Evolutionary conservation across 768 basidiomycete species (phyloP), one percentile per base, ranked within the genome.

Genomic region (Lactarius tabidus): DNA sequence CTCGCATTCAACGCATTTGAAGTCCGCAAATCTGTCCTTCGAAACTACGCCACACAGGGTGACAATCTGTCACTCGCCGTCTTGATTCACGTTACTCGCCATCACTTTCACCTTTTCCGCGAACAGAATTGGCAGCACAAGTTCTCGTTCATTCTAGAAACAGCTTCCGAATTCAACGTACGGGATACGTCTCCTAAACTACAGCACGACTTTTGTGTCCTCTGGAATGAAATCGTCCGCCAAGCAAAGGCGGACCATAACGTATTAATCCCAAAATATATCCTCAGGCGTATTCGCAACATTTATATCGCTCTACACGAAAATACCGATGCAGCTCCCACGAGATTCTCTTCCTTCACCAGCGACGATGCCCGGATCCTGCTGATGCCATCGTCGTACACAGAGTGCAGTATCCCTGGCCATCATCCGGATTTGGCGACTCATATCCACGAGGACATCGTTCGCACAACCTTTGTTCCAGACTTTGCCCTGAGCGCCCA

Each of bases 21-120:
- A 4, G 26, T 57, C 45, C 4, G 10, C 2, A 14, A 51, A 8
- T 3, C 1, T 15, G 4, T 51, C 41, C 33, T 63, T n/a, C 62
- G 26, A 26, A 9, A 57, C 17, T 28, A 48, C 18, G 23, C 45
- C 18, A 9, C 54, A 10, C 54, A 48, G n/a, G 62, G 41, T 10
- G 39, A 57, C 12, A 63, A 48, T n/a, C 23, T 63, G 2, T 52
- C 39, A 4, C 57, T 63, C 18, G 28, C 48, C 28, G 58, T 38
- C 29, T 20, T 58, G 8, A 57, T 63, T 35, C 48, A 33, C 20
- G 1, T 52, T 1, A 33, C 35, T 36, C 33, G 33, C 33, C 61
- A 36, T 29, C 3, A 26, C 61, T 20, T 60, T 20, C 3, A 1
- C 18, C 39, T 41, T 41, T 18, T 18, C 17, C 18, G 18, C 18